phyloP scores from a whole-genome alignment of 2,329 filamentous ascomycete species.

The Aspergillus carbonarius region DNA sequence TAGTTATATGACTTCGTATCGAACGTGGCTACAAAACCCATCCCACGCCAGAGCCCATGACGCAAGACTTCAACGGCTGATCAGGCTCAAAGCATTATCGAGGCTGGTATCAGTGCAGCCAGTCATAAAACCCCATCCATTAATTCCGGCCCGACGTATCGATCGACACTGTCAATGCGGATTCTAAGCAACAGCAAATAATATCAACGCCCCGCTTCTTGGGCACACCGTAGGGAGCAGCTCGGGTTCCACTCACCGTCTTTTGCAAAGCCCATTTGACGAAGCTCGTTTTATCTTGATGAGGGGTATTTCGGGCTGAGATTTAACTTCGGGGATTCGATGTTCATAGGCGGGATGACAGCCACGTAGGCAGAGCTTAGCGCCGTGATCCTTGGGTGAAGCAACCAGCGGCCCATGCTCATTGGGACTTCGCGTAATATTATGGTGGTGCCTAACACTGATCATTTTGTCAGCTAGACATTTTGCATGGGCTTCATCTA shows the following conservation, averaged over 20 bases:
- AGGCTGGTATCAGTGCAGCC: conserved; percentile 5
- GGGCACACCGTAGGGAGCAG: neutral
- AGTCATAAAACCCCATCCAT: neutral
- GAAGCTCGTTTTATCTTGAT: neutral
- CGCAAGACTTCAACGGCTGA: neutral
- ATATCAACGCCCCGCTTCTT: neutral
- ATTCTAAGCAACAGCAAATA: neutral
- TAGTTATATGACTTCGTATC: neutral
- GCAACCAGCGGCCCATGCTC: neutral
- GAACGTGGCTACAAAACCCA: neutral
- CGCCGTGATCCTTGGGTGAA: neutral
- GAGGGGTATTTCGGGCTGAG: neutral
- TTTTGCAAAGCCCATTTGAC: neutral
- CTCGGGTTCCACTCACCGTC: neutral
- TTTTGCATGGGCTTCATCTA: neutral
- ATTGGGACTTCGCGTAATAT: neutral
- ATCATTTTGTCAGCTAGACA: neutral
- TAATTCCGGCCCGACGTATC: neutral
- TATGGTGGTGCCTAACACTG: neutral
- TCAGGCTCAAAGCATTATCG: conserved; percentile 5
- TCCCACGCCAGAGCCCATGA: neutral
- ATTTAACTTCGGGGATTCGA: neutral
- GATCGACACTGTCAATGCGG: conserved; percentile 5
- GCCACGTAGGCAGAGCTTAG: neutral
- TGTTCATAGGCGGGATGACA: neutral